Evolutionary conservation across 768 basidiomycete genomes (phyloP).

Genomic region (Gloeophyllum trabeum): DNA sequence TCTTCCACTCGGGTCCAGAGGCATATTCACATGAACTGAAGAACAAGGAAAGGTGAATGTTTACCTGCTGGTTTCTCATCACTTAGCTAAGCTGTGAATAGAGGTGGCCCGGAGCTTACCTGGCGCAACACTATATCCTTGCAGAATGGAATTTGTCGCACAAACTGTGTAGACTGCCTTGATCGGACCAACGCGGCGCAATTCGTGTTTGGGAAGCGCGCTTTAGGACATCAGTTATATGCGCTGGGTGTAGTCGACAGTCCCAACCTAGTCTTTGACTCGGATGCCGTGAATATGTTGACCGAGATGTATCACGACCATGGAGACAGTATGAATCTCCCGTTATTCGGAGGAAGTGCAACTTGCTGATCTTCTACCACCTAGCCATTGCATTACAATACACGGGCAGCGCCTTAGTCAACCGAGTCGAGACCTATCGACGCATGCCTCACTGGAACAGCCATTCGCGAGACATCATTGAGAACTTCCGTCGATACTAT

Average conservation of each 20-base stretch:
- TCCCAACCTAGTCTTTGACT: constrained; percentile 84
- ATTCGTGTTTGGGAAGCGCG: constrained; percentile 93
- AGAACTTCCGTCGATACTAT: constrained; percentile 91
- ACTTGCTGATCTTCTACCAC: constrained; percentile 2
- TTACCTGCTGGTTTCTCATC: constrained; percentile 1
- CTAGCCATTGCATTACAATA: constrained; percentile 91
- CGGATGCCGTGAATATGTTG: constrained; percentile 91
- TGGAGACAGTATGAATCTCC: constrained; percentile 65
- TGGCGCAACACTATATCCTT: constrained; percentile 66
- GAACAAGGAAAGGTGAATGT: constrained; percentile 25
- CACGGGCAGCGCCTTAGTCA: constrained; percentile 92
- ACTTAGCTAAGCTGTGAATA: constrained; percentile 8
- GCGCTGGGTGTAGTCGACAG: constrained; percentile 83
- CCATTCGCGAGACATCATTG: constrained; percentile 92
- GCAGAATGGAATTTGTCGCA: constrained; percentile 88
- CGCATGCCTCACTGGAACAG: constrained; percentile 96
- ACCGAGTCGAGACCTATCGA: constrained; percentile 91
- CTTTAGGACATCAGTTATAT: constrained; percentile 89
- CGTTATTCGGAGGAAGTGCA: background rate
- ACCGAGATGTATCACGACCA: constrained; percentile 99
- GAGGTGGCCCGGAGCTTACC: constrained; percentile 17
- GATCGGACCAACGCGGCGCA: constrained; percentile 96
- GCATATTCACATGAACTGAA: constrained; percentile 64
- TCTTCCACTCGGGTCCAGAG: constrained; percentile 92
- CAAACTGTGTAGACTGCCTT: constrained; percentile 95